phyloP scores from a whole-genome alignment of 345 rosid genomes.

The Chamaenerion angustifolium region DNA sequence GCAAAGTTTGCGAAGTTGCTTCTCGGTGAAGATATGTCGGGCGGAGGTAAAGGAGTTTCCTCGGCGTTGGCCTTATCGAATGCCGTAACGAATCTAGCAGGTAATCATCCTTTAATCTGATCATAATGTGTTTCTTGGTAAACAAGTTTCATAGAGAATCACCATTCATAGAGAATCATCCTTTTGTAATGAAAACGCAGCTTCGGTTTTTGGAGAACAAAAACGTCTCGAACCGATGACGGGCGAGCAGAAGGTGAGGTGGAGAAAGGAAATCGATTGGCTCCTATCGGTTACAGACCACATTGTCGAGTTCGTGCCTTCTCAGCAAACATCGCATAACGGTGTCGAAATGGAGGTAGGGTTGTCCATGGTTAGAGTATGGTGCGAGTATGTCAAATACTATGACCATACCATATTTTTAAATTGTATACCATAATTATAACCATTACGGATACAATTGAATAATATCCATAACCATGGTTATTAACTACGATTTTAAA shows the following conservation, averaged over 20 bases:
- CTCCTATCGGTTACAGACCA: conserved; percentile 54
- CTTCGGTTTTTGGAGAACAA: conserved; percentile 25
- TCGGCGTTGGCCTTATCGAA: conserved; percentile 65
- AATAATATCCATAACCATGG: too few species aligned
- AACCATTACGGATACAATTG: too few species aligned
- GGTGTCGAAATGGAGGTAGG: conserved; percentile 15
- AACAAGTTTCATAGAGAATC: too few species aligned
- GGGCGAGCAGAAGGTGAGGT: conserved; percentile 34
- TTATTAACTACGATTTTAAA: too few species aligned
- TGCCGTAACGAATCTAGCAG: conserved; percentile 62
- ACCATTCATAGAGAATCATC: too few species aligned
- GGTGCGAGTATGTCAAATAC: too few species aligned
- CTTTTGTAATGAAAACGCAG: conserved; percentile 7
- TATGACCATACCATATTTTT: too few species aligned
- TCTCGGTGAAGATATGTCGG: conserved; percentile 72
- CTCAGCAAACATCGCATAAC: conserved; percentile 37
- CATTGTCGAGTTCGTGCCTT: conserved; percentile 56
- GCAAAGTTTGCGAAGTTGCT: conserved; percentile 57
- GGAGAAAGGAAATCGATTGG: conserved; percentile 62
- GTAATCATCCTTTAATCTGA: conserved; percentile 11
- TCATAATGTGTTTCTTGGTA: too few species aligned
- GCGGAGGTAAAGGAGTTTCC: conserved; percentile 67
- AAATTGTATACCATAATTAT: too few species aligned
- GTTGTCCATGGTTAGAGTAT: too few species aligned
- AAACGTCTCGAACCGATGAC: conserved; percentile 48